Evolutionary conservation across 2,329 filamentous ascomycete species (phyloP), one percentile per base, ranked within the genome.

Genomic region (Exutisphaerella laricina): DNA sequence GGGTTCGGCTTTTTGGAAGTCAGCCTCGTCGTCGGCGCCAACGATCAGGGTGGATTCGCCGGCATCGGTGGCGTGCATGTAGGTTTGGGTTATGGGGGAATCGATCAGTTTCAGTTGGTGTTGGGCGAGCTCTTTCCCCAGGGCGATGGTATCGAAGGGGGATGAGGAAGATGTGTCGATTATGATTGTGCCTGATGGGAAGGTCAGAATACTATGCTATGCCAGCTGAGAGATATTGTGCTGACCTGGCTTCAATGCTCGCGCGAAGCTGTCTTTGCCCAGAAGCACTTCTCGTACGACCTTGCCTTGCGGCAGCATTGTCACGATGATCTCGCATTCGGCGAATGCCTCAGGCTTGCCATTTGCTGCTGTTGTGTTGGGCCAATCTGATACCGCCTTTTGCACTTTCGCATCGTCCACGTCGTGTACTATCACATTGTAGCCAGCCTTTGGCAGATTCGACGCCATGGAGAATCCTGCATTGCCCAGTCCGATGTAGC

Each of bases 281-380:
- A 63, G 42, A 7, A 63, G 34, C 2, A 63, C 61, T 25, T 60
- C 57, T 43, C 57, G 46, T 6, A 64, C 61, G 29, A 63, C 52
- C 40, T 62, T 63, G n/a, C 60, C 61, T 41, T 65, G 57, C 1
- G 60, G 62, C 0, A 65, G 53, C 62, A 65, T 65, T 1, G 61
- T 64, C 8, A 65, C 45, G n/a, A 65, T 55, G 7, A 63, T 49
- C 44, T 63, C 55, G 45, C 56, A 60, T 20, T 61, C 59, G 17
- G 53, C 50, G 45, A 64, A 64, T 0, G 58, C 57, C 23, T 57
- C 50, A 0, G 53, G 38, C 10, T 48, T 45, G 12, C 53, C 53
- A 6, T 57, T 50, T 4, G 58, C 55, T 10, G 56, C 54, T 2
- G 50, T 58, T 5, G 61, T 62, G 43, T 61, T 61, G 12, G 46